Evolutionary conservation across 768 basidiomycete genomes (phyloP).

Genomic region (Cystofilobasidium macerans): DNA sequence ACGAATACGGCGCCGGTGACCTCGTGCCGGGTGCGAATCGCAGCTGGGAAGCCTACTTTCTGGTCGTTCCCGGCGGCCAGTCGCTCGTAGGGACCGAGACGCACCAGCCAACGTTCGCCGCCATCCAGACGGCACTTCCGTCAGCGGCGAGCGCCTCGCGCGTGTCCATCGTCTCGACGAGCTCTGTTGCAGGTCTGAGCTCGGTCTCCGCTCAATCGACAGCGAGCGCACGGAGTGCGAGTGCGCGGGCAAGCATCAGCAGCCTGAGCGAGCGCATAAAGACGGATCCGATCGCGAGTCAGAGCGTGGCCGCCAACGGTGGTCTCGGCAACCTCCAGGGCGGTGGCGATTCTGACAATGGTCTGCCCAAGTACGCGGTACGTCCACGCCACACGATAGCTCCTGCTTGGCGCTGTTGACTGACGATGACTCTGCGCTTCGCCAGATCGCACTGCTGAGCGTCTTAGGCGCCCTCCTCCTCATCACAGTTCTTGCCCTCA

Average conservation of each 20-base stretch:
- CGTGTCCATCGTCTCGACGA: not conserved
- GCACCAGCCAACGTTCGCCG: constrained; percentile 22
- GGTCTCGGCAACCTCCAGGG: constrained; percentile 17
- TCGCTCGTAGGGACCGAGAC: constrained; percentile 11
- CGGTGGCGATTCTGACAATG: not conserved
- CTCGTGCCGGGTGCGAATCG: not conserved
- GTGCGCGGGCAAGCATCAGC: constrained; percentile 1
- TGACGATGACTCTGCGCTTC: too few relatives aligned
- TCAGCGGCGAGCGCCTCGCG: constrained; percentile 2
- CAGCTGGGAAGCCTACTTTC: constrained; percentile 19
- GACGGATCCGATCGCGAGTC: constrained; percentile 5
- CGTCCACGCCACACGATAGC: not conserved
- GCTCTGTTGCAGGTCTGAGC: not conserved
- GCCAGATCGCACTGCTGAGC: constrained; percentile 22
- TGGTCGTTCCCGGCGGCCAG: constrained; percentile 19
- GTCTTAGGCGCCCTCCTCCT: constrained; percentile 22
- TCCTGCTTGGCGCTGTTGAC: not conserved
- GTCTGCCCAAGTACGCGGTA: constrained; percentile 22
- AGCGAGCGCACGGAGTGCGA: not conserved
- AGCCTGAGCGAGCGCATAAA: not conserved
- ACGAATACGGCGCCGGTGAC: not conserved
- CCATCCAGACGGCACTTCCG: constrained; percentile 21
- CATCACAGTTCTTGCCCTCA: constrained; percentile 14
- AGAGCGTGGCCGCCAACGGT: not conserved
- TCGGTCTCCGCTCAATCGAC: not conserved